Evolutionary conservation across 2,329 filamentous ascomycete species (phyloP).

Genomic region (Fusarium sp.): DNA sequence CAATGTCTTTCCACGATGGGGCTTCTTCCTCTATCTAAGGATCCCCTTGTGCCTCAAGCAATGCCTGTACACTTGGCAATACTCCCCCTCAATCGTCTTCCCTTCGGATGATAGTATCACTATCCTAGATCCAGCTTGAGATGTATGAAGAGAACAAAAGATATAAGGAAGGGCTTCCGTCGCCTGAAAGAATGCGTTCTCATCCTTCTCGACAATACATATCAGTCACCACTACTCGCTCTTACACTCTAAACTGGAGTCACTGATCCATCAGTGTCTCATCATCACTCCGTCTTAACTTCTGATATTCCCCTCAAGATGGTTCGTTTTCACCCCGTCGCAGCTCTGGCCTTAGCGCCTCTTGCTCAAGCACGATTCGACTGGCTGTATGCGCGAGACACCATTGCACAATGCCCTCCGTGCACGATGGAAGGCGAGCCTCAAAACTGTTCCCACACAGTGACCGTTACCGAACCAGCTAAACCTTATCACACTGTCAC

Average conservation of each 20-base stretch:
- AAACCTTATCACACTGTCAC: constrained; percentile 30
- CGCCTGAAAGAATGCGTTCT: neutral
- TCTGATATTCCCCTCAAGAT: constrained; percentile 33
- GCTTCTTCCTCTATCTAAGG: neutral
- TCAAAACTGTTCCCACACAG: constrained; percentile 31
- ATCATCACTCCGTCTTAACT: neutral
- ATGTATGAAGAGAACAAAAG: neutral
- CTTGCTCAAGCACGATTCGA: constrained; percentile 47
- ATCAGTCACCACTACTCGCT: neutral
- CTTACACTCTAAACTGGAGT: neutral
- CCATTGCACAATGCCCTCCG: constrained; percentile 48
- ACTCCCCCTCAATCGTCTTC: constrained; percentile 10
- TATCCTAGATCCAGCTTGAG: neutral
- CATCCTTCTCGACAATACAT: constrained; percentile 22
- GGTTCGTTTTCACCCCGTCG: constrained; percentile 45
- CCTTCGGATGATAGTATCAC: constrained; percentile 6
- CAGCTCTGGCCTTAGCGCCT: constrained; percentile 46
- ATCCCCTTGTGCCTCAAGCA: neutral
- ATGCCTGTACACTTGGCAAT: constrained; percentile 16
- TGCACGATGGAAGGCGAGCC: constrained; percentile 42
- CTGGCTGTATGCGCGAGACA: constrained; percentile 34
- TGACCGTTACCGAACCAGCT: constrained; percentile 47
- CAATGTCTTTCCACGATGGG: constrained; percentile 18
- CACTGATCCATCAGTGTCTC: neutral
- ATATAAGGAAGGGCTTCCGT: constrained; percentile 36